Evolutionary conservation across 805 yeast species (phyloP).

Genomic region (Alloascoidea africana): DNA sequence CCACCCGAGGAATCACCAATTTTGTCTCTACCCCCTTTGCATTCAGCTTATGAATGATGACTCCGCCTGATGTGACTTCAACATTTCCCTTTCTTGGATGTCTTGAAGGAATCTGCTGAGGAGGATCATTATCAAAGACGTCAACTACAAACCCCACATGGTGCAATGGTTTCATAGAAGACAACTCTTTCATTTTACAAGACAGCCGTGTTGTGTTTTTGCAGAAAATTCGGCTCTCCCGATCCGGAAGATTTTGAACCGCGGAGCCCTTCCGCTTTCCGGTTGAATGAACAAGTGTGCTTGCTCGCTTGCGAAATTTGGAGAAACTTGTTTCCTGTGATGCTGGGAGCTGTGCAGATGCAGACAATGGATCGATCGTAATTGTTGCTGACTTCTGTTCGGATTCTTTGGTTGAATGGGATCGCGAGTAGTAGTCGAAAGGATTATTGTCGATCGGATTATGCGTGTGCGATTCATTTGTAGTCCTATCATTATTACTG

Average conservation of each 20-base stretch:
- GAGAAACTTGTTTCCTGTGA: too few relatives aligned
- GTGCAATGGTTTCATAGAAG: slow-evolving; percentile 23
- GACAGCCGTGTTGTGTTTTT: background rate
- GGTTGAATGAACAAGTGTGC: too few relatives aligned
- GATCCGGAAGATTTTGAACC: slow-evolving; percentile 18
- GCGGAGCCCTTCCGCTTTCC: slow-evolving; percentile 11
- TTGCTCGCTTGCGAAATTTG: too few relatives aligned
- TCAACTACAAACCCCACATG: slow-evolving; percentile 71
- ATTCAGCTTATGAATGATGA: slow-evolving; percentile 18
- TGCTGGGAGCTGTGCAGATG: too few relatives aligned
- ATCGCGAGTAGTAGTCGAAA: too few relatives aligned
- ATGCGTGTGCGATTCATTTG: too few relatives aligned
- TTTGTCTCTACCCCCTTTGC: slow-evolving; percentile 17
- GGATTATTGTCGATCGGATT: too few relatives aligned
- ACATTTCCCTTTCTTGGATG: slow-evolving; percentile 72
- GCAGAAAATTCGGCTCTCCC: too few relatives aligned
- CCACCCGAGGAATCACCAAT: background rate
- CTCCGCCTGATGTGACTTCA: slow-evolving; percentile 18
- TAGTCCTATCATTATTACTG: too few relatives aligned
- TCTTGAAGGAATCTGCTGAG: slow-evolving; percentile 87
- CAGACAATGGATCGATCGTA: too few relatives aligned
- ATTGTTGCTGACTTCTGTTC: too few relatives aligned
- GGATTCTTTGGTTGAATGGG: too few relatives aligned
- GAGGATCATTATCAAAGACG: slow-evolving; percentile 65
- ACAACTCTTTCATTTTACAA: slow-evolving; percentile 11